These are phyloP conservation scores for Mrakiaceae sp. DNA, from an alignment of 1,284 basidiomycete species.

Conservation along the genomic window DNA sequence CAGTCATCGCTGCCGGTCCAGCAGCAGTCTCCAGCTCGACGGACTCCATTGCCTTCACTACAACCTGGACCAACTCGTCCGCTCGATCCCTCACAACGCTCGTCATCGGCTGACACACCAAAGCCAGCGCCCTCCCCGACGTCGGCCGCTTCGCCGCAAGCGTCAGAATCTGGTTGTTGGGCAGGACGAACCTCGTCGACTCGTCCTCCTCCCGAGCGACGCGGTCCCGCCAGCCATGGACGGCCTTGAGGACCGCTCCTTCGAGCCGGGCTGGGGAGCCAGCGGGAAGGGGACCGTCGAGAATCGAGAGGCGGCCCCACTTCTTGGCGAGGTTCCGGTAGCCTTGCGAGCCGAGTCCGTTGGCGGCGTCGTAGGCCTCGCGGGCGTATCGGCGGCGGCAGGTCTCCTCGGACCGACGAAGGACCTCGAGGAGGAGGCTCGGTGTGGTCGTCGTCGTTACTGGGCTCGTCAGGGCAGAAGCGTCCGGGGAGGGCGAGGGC, in stretches of 20 bases:
- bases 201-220: slow-evolving; percentile 80
- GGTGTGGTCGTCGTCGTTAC: slow-evolving; percentile 25
- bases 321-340: slow-evolving; percentile 68
- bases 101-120: slow-evolving; percentile 48
- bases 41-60: slow-evolving; percentile 43
- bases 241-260: slow-evolving; percentile 52
- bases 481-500: slow-evolving; percentile 5
- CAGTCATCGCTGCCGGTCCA: background rate
- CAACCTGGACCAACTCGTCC: slow-evolving; percentile 50
- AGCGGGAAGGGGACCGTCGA: slow-evolving; percentile 32
- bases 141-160: slow-evolving; percentile 52
- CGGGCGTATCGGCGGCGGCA: slow-evolving; percentile 55
- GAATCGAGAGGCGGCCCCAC: slow-evolving; percentile 52
- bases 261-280: slow-evolving; percentile 21
- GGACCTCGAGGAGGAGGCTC: slow-evolving; percentile 40
- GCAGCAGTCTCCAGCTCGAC: slow-evolving; percentile 24
- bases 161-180: slow-evolving; percentile 57
- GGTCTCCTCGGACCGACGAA: slow-evolving; percentile 59
- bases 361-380: slow-evolving; percentile 54
- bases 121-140: slow-evolving; percentile 45
- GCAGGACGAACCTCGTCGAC: slow-evolving; percentile 40
- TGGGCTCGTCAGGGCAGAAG: slow-evolving; percentile 1
- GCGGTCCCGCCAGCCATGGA: slow-evolving; percentile 78
- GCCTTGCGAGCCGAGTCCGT: slow-evolving; percentile 55
- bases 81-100: slow-evolving; percentile 48